Evolutionary conservation across 805 yeast species (phyloP).

Genomic region (Kodamaea fukazawae): DNA sequence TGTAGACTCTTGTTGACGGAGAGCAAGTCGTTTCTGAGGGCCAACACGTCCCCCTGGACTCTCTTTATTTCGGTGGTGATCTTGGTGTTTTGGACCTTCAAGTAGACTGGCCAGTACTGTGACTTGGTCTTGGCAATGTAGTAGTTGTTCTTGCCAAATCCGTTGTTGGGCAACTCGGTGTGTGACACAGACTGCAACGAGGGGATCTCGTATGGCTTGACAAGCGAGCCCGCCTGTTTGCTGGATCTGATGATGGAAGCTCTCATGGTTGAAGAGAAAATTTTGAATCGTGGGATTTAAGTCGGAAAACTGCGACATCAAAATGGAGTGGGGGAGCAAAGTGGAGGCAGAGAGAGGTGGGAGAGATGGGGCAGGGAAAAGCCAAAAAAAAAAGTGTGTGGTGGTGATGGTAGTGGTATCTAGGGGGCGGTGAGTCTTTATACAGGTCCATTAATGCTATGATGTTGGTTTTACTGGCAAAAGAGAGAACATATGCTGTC

Average conservation of each 20-base stretch:
- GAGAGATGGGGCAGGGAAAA: too few species aligned
- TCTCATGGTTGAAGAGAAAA: conserved; percentile 6
- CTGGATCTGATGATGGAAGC: conserved; percentile 6
- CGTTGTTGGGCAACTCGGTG: conserved; percentile 29
- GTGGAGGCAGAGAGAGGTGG: too few species aligned
- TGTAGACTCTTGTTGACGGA: conserved; percentile 47
- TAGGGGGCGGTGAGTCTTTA: too few species aligned
- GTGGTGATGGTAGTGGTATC: too few species aligned
- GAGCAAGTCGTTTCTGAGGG: conserved; percentile 65
- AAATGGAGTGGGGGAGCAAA: too few species aligned
- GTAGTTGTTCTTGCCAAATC: conserved; percentile 39
- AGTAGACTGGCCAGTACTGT: conserved; percentile 82
- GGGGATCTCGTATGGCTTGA: conserved; percentile 28
- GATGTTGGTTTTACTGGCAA: too few species aligned
- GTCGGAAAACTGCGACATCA: too few species aligned
- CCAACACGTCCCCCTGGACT: conserved; percentile 64
- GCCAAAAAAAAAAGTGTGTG: conserved; percentile 6
- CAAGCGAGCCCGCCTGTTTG: conserved; percentile 2
- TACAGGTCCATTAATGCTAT: too few species aligned
- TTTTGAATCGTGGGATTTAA: too few species aligned
- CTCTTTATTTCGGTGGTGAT: conserved; percentile 72
- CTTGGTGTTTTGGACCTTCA: conserved; percentile 61
- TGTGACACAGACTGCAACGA: conserved; percentile 22
- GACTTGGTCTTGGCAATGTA: conserved; percentile 48
- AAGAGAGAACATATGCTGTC: too few species aligned